Evolutionary conservation across 768 basidiomycete species (phyloP), one percentile per base, ranked within the genome.

Genomic region (Rhodotorula babjevae): DNA sequence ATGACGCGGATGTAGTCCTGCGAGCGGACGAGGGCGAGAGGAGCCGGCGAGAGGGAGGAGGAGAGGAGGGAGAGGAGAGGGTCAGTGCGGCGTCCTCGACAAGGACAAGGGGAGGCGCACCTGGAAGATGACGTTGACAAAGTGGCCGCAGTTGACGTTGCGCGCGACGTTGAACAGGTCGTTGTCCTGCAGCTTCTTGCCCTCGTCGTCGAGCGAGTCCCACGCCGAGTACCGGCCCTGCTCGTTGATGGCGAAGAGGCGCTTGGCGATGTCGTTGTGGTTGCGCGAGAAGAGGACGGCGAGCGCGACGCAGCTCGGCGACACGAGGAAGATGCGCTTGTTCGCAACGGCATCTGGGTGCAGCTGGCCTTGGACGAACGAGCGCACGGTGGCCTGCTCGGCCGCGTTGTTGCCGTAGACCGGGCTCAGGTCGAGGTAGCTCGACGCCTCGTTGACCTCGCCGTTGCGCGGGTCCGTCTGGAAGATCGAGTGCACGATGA

Each of bases 371-470:
- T 86, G 83, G 5, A 90, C 88, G 63, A 31, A 58, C 6, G 65
- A 84, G 67, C 90, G 84, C 23, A 92, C 84, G 7, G 79, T 77
- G 40, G 86, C 79, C 15, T 86, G 84, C 27, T 82, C 85, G 25
- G 80, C 82, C 44, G 85, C 81, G 42, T 82, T 86, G 79, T 78
- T 86, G 0, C 91, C 91, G 73, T 92, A 92, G 15, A 92, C 79
- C 14, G 89, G 84, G 76, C 87, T 87, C 55, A 92, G 79, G 78
- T 92, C 91, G 25, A 92, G 83, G 80, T 92, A 92, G 76, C 87
- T 88, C 79, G 87, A 88, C 0, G 87, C 81, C 56, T 85, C 81
- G 77, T 92, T 92, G 67, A 86, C 74, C 21, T 10, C 60, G 3
- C 50, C 58, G n/a, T 76, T 69, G 16, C 29, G 58, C 47, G 78